Conservation (phyloP, 2,329 filamentous ascomycete species). For the Stagonosporopsis chrysanthemi region DNA sequence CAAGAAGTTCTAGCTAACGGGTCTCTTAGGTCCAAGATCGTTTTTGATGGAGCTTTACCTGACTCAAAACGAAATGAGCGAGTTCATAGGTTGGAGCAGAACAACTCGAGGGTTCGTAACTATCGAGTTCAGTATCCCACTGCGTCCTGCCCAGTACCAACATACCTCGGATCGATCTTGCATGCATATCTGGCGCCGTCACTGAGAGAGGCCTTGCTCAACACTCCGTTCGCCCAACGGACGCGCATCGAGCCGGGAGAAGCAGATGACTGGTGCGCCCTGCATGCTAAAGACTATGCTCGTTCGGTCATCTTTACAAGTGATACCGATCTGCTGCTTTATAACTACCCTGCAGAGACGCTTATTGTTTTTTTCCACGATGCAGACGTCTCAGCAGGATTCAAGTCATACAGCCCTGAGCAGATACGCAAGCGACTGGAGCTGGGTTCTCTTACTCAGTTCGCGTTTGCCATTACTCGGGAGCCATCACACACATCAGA, state of each 20-base stretch:
- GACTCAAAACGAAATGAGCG: conserved; percentile 68
- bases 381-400: conserved; percentile 54
- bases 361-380: conserved; percentile 74
- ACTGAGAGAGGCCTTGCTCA: conserved; percentile 73
- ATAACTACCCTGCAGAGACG: conserved; percentile 69
- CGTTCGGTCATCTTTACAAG: conserved; percentile 75
- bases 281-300: conserved; percentile 62
- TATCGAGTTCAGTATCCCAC: conserved; percentile 51
- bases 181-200: conserved; percentile 79
- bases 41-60: conserved; percentile 87
- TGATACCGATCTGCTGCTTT: conserved; percentile 86
- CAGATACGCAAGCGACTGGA: conserved; percentile 56
- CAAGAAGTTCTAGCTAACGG: neutral
- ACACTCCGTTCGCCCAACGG: conserved; percentile 51
- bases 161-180: conserved; percentile 50
- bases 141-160: conserved; percentile 37
- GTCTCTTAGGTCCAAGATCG: conserved; percentile 64
- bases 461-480: conserved; percentile 52
- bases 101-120: conserved; percentile 63
- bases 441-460: conserved; percentile 49
- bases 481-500: conserved; percentile 42
- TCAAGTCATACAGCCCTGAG: conserved; percentile 53
- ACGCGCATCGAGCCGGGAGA: conserved; percentile 78
- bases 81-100: conserved; percentile 65
- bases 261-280: conserved; percentile 82